phyloP scores from a whole-genome alignment of 2,329 filamentous ascomycete species.

The Albophoma yamanashiensis region DNA sequence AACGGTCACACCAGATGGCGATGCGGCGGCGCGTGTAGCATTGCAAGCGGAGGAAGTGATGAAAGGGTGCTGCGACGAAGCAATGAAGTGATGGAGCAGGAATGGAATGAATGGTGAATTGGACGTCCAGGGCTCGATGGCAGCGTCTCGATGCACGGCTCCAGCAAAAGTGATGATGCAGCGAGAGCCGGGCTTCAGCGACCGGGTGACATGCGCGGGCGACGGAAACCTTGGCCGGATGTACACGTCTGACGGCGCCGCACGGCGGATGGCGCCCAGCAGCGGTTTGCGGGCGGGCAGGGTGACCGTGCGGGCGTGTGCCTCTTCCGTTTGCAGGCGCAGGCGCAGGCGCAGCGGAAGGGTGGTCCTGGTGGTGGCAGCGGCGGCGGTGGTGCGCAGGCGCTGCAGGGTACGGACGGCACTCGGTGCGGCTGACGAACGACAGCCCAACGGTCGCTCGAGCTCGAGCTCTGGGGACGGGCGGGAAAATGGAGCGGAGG shows the following conservation, averaged over 20 bases:
- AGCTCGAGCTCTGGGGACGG: constrained; percentile 2
- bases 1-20: not conserved
- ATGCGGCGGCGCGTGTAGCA: not conserved
- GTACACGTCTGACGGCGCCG: not conserved
- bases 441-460: not conserved
- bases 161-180: not conserved
- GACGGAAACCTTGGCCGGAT: not conserved
- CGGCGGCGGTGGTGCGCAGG: not conserved
- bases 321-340: not conserved
- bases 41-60: not conserved
- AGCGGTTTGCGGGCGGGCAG: too few relatives aligned
- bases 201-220: not conserved
- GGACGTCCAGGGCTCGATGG: not conserved
- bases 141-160: not conserved
- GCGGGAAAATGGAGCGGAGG: constrained; percentile 29
- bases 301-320: not conserved
- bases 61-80: not conserved
- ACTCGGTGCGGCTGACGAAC: not conserved
- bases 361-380: not conserved
- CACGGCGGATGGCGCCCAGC: not conserved
- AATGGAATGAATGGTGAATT: not conserved
- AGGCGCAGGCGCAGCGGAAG: not conserved
- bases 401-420: not conserved
- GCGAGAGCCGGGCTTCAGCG: not conserved
- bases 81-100: not conserved